Evolutionary conservation across 192 early-diverging fungal species (phyloP), one percentile per base, ranked within the genome.

Genomic region (Backusella westeae): DNA sequence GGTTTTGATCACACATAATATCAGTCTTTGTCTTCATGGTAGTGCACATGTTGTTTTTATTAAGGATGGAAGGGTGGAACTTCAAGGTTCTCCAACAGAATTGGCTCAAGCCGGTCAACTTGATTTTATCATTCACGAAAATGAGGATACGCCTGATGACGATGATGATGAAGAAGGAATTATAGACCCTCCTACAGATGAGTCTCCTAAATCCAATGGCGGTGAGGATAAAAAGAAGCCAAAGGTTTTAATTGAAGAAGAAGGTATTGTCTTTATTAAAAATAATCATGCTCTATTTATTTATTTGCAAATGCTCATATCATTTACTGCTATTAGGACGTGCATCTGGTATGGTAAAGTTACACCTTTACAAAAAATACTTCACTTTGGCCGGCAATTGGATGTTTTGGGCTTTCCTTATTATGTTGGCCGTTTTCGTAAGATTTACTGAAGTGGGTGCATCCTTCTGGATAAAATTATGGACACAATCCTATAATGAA

Each of bases 1-100:
- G 5, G 85, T 99, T 42, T 83, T 98, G 19, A 95, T 96, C 9
- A 95, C 96, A 0, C 94, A 98, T 77, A 89, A 95, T 72, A 86
- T 93, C 7, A 67, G 87, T 15, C 74, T 89, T 17, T 92, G 91
- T 59, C 73, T 93, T 38, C 76, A 82, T 6, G 80, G 80, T 52
- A 89, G 88, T 46, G 78, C 77, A 19, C 85, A 88, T 52, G 82
- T 95, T 3, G 89, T 84, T 0, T 81, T 81, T 12, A 21, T 92
- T 38, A 63, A 79, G 1, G 78, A 81, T 19, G 90, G 89, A n/a
- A 72, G 69, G 0, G 77, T 90, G 21, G 69, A 53, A 26, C 79
- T 92, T 6, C 38, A 53, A 0, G 74, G 81, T 2, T 34, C 38
- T 8, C 46, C 78, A 36, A 2, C 19, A 17, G 23, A 78, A 35